A percentile compares a stretch with the other conserved stretches of the same genome.
These are phyloP conservation scores for Bolboschoenoplectus hybrid DNA, from an alignment of 202 grass and related monocot genomes.

Conservation along the genomic window DNA sequence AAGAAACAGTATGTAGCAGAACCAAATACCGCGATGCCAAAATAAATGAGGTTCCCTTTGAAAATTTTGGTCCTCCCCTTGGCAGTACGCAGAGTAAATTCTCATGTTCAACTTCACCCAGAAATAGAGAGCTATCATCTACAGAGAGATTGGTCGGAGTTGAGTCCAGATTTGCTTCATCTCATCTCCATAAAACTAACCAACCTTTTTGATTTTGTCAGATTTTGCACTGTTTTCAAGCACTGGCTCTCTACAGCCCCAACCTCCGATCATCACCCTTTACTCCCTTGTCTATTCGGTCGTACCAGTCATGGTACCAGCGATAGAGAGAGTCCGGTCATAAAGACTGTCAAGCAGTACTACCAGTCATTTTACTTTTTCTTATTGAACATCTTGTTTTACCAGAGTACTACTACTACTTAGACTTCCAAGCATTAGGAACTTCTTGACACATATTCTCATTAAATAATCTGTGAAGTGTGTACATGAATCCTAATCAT, in stretches of 20 bases:
- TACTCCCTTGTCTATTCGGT: background rate
- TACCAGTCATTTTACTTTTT: no score
- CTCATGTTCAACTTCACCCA: background rate
- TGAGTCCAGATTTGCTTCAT: background rate
- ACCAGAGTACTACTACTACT: no score
- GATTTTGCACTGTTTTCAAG: constrained; percentile 2
- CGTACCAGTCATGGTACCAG: background rate
- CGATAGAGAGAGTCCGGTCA: no score
- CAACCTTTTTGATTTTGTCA: background rate
- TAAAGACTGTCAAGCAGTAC: no score
- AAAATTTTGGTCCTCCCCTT: background rate
- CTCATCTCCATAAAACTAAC: background rate
- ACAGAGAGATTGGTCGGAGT: constrained; percentile 22
- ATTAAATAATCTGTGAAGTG: no score
- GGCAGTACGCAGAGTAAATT: background rate
- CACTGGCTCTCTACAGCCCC: background rate
- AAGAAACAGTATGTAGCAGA: no score
- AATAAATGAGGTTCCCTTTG: no score
- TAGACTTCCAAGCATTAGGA: no score
- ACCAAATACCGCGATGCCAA: no score
- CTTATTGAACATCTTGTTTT: no score
- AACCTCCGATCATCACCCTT: background rate
- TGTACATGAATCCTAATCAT: no score
- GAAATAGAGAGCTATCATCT: background rate
- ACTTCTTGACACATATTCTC: no score